Conservation (phyloP, 495 filamentous ascomycete genomes). For the Xylaria grammica region DNA sequence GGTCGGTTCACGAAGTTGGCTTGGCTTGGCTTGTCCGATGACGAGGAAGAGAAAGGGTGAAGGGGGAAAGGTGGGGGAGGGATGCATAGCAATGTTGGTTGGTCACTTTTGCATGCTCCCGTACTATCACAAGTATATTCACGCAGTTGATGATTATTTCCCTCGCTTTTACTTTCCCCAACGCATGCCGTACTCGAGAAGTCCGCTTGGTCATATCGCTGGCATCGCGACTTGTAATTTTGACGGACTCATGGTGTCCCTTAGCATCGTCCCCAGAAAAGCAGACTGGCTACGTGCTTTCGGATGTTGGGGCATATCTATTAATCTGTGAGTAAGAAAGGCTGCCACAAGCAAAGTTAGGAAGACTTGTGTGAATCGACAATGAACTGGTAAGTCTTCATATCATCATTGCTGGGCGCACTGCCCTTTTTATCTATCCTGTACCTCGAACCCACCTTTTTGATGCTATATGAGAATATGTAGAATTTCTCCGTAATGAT, state of each 20-base stretch:
- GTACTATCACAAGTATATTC: constrained; percentile 5
- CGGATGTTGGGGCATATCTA: too few relatives aligned
- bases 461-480: not conserved
- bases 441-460: not conserved
- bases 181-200: not conserved
- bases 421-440: not conserved
- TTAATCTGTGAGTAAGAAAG: not conserved
- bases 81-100: not conserved
- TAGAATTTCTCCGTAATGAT: not conserved
- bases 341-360: not conserved
- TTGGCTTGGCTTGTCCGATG: not conserved
- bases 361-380: too few relatives aligned
- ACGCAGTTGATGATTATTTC: constrained; percentile 11
- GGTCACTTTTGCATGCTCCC: constrained; percentile 3
- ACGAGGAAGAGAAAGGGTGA: not conserved
- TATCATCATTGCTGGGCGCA: too few relatives aligned
- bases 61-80: not conserved
- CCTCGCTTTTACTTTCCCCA: not conserved
- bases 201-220: not conserved
- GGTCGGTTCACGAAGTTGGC: constrained; percentile 9
- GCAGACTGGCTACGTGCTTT: not conserved
- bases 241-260: not conserved
- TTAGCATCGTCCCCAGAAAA: not conserved
- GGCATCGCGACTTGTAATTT: not conserved
- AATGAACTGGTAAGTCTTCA: too few relatives aligned